Evolutionary conservation across 257 asterid species (phyloP), one percentile per base, ranked within the genome.

Genomic region (Paulownia fortunei): DNA sequence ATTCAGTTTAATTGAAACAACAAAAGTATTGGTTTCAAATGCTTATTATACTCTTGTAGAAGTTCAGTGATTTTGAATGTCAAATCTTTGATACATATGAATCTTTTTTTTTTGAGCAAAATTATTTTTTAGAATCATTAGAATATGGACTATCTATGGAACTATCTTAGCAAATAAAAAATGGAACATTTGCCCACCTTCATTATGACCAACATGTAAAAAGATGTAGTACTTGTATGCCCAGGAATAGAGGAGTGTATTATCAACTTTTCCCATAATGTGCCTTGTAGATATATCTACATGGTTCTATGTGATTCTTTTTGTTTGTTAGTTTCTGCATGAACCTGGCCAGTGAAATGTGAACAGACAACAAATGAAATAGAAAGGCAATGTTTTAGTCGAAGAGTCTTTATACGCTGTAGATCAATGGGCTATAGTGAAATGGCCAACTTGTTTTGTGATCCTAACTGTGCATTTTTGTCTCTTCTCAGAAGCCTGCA

Each of bases 401-500:
- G n/a, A n/a, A n/a, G n/a, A n/a, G n/a, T n/a, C n/a, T n/a, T n/a
- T n/a, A n/a, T n/a, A n/a, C n/a, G n/a, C n/a, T n/a, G n/a, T n/a
- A n/a, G n/a, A n/a, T n/a, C n/a, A n/a, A n/a, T n/a, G n/a, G n/a
- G n/a, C n/a, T n/a, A n/a, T n/a, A n/a, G n/a, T n/a, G n/a, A n/a
- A n/a, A n/a, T n/a, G n/a, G n/a, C n/a, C n/a, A n/a, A 41, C 55
- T 27, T 79, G 24, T 46, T 72, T 54, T 58, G 1, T 47, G 56
- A 58, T 66, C 54, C 72, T 44, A 18, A n/a, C 60, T 54, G 47
- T 56, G 49, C 42, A 23, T 61, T 19, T 69, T 55, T 67, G 46
- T 63, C 44, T 62, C 75, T 80, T 51, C 76, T 86, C 97, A 96
- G 99, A 86, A 85, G 90, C 93, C 63, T 91, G 98, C 96, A 90